Base-by-base conservation (phyloP, 345 rosid genomes). In the Trapa incisa region DNA sequence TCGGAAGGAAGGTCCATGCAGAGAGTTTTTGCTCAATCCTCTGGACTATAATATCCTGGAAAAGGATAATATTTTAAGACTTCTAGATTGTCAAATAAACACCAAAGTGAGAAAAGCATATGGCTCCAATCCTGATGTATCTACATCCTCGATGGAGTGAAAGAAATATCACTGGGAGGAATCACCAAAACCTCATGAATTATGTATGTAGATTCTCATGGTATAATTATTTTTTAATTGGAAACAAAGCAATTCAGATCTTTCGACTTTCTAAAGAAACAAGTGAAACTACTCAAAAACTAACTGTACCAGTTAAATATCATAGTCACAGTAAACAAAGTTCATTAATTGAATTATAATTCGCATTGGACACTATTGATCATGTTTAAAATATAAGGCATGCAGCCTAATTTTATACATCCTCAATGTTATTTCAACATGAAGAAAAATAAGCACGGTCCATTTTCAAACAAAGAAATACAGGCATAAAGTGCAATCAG, bases 1-100 rank as follows among this genome's bases (percentile, higher is more conserved):
- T 78, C 4, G 99, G 99, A 71, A 90, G 88, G 67, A 87, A 87
- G 62, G 91, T 87, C 99, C 97, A 94, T 1, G 92, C 85, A 1
- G 97, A 83, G 58, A 94, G 75, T 83, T 83, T 84, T 74, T 88
- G 92, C 72, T 88, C 95, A 52, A 94, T 77, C 70, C 76, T 87
- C 71, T 79, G 76, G 67, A 88, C 70, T 68, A 87, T 64, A 7
- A 76, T 75, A 75, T 88, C 96, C 99, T 90, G 65, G 29, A 52
- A 76, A 72, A 64, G 67, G 58, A 65, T 15, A 22, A 58, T 47
- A 1, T 58, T 58, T 1, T 36, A 15, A 67, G 29, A 22, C 29
- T 22, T 22, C 67, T 33, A 58, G 7, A 41, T 22, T 22, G 29
- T 41, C 43, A 41, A 41, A 1, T 41, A 41, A 41, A 41, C 43